A percentile compares a stretch with the other conserved stretches of the same genome.
phyloP scores from a whole-genome alignment of 768 basidiomycete genomes.

The Podaxis sp. region DNA sequence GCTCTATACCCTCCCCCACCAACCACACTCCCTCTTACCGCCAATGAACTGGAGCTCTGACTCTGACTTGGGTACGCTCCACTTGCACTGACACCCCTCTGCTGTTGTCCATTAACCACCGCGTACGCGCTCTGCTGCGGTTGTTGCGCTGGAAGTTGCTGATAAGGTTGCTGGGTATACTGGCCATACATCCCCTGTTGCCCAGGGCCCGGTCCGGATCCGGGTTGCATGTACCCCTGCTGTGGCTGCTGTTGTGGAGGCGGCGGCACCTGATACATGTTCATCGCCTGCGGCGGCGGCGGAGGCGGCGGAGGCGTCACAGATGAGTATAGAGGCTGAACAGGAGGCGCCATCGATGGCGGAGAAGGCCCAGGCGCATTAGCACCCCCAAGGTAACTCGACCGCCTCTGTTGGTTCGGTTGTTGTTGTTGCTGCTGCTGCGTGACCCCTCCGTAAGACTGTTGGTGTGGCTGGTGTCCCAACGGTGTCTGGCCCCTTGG shows the following conservation, averaged over 20 bases:
- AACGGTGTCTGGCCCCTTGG: slow-evolving; percentile 16
- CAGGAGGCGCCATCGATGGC: slow-evolving; percentile 26
- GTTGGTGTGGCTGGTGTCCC: slow-evolving; percentile 16
- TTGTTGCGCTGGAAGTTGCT: slow-evolving; percentile 25
- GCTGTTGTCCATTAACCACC: slow-evolving; percentile 1
- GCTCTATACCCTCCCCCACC: slow-evolving; percentile 4
- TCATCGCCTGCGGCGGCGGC: slow-evolving; percentile 16
- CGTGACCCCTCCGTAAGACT: slow-evolving; percentile 3
- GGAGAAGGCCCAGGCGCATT: slow-evolving; percentile 19
- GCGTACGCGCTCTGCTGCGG: slow-evolving; percentile 16
- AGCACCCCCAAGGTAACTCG: slow-evolving; percentile 29
- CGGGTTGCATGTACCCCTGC: slow-evolving; percentile 18
- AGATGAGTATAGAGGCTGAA: slow-evolving; percentile 23
- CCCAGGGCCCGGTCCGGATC: slow-evolving; percentile 13
- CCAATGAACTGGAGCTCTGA: slow-evolving; percentile 16
- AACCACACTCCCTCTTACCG: background rate
- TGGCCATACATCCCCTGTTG: slow-evolving; percentile 17
- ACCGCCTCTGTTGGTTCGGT: slow-evolving; percentile 26
- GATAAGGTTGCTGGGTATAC: slow-evolving; percentile 19
- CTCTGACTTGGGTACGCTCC: slow-evolving; percentile 26
- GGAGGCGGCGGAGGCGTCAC: slow-evolving; percentile 34
- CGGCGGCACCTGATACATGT: slow-evolving; percentile 33
- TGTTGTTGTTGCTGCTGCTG: slow-evolving; percentile 27
- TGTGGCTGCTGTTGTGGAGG: slow-evolving; percentile 20
- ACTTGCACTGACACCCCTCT: background rate